A percentile compares a stretch with the other conserved stretches of the same genome.
Evolutionary conservation across 1,284 basidiomycete species (phyloP).

Genomic region (Coriolopsis trogii): DNA sequence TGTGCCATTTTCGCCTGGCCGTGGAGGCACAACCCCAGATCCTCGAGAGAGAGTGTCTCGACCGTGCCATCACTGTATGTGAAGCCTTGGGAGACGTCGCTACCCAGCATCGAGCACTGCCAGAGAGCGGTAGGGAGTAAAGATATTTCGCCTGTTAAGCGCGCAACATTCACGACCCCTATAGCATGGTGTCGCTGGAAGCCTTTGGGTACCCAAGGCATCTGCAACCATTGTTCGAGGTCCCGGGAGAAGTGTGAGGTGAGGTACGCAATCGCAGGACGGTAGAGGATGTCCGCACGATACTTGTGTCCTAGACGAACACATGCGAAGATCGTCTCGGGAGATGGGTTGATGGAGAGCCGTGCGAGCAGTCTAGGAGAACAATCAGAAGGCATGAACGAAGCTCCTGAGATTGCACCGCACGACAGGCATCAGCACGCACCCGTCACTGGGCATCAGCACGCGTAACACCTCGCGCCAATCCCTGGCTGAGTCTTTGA

Average conservation of each 20-base stretch:
- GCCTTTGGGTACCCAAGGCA: conserved; percentile 28
- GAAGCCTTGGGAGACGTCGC: neutral
- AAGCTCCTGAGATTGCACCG: too few relatives aligned
- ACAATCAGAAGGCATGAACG: too few relatives aligned
- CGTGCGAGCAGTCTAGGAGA: neutral
- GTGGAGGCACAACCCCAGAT: conserved; percentile 2
- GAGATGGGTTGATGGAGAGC: neutral
- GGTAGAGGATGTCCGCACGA: neutral
- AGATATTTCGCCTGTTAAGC: neutral
- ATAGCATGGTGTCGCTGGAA: neutral
- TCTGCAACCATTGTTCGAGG: neutral
- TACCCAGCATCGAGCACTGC: neutral
- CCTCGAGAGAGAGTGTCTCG: conserved; percentile 4
- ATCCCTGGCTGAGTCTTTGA: neutral
- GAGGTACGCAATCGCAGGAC: neutral
- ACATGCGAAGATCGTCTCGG: neutral
- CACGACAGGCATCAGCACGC: too few relatives aligned
- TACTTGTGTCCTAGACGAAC: neutral
- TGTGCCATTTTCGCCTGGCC: neutral
- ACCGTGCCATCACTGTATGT: conserved; percentile 8
- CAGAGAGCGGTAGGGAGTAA: conserved; percentile 3
- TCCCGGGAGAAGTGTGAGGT: neutral
- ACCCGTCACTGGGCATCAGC: too few relatives aligned
- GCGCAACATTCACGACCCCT: conserved; percentile 3
- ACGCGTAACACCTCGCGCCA: too few relatives aligned